Base-by-base conservation (phyloP, 2,329 filamentous ascomycete species). In the Dothidotthia symphoricarpi region DNA sequence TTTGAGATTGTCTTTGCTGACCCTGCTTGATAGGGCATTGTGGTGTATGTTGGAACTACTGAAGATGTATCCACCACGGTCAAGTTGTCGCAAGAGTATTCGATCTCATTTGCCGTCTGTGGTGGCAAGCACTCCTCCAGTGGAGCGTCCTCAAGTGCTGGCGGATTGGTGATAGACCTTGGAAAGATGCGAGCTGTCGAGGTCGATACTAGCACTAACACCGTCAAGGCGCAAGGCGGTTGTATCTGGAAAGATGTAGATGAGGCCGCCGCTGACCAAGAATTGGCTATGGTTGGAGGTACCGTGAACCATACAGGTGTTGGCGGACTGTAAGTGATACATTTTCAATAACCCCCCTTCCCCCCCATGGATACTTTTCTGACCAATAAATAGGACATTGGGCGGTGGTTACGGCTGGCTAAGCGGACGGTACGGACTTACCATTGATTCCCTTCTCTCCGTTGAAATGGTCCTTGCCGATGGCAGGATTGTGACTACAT, bases 251-350 rank as follows among this genome's bases (percentile, higher is more conserved):
- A 63, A 37, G 74, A 80, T 49, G 72, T 82, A 10, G 78, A 82
- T 46, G 60, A 68, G 5, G 73, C 72, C 0, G 72, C 73, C 0
- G 74, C 67, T 34, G 59, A 71, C 31, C 63, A 77, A 49, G 71
- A 71, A 0, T 69, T 83, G 3, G 80, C 78, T 2, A 78, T 78
- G 1, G 76, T 82, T 0, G 80, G 79, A 7, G 81, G 81, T 3
- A 81, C 80, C 0, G 77, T 83, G 8, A 77, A 77, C 28, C 76
- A 82, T 46, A 83, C 79, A 1, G 80, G 81, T 5, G 75, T 83
- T 5, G 80, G 77, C 2, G 81, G 77, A 0, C 64, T 83, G 24
- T 25, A 12, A 25, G 24, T 25, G 24, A 7, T 25, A 7, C 24
- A 7, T 7, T 7, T 25, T 25, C 24, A 7, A 12, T 7, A n/a